Conservation (phyloP, 306 rosid species). For the Cucumis melo region DNA sequence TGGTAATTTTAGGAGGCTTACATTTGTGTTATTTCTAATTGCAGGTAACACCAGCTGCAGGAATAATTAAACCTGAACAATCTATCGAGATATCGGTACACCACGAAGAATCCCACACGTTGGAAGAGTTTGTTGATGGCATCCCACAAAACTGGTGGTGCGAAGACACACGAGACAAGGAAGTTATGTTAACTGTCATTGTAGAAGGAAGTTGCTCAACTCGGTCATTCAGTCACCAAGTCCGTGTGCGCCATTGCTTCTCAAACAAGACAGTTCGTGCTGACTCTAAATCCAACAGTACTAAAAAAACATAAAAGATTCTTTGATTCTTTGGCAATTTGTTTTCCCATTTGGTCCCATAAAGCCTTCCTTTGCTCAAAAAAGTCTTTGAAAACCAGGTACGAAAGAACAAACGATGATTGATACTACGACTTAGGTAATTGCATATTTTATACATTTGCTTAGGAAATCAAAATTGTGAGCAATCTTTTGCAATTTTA, state of each 20-base stretch:
- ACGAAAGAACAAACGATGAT: not conserved
- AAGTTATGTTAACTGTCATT: slow-evolving; percentile 47
- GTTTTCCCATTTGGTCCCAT: not conserved
- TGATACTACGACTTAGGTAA: not conserved
- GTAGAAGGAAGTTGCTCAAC: slow-evolving; percentile 59
- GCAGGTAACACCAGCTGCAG: slow-evolving; percentile 72
- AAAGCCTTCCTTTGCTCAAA: not conserved
- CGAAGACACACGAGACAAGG: slow-evolving; percentile 78
- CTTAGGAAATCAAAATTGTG: not conserved
- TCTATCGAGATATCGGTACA: slow-evolving; percentile 50
- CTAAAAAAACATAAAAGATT: slow-evolving; percentile 21
- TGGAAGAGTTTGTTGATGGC: slow-evolving; percentile 63
- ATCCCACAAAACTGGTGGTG: slow-evolving; percentile 72
- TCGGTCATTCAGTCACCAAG: slow-evolving; percentile 25
- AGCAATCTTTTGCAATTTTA: not conserved
- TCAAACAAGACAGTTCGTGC: slow-evolving; percentile 34
- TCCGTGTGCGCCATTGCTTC: slow-evolving; percentile 58
- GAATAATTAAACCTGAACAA: slow-evolving; percentile 69
- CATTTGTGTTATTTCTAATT: not conserved
- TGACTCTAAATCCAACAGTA: slow-evolving; percentile 43
- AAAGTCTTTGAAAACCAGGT: not conserved
- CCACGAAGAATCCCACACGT: slow-evolving; percentile 50
- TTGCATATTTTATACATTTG: not conserved
- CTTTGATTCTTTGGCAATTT: not conserved
- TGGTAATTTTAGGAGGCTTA: not conserved